Conservation (phyloP, 2,329 filamentous ascomycete genomes). For the Venturia pyrina region DNA sequence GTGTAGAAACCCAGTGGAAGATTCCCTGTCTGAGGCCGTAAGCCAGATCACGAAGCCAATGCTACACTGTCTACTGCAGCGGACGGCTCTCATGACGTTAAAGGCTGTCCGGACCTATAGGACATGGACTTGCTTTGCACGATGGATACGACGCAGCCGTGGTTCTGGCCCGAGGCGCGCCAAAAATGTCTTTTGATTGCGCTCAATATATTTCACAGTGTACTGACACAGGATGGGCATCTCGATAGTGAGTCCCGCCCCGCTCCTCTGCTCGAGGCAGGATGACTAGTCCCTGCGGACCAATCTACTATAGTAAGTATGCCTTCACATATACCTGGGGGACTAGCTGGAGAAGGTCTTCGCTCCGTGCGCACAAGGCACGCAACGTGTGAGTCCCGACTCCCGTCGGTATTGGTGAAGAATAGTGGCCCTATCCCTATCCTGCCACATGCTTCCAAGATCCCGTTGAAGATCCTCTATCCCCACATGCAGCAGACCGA, state of each 20-base stretch:
- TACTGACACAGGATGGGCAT: slow-evolving; percentile 1
- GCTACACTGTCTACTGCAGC: not conserved
- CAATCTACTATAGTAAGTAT: not conserved
- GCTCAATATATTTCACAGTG: not conserved
- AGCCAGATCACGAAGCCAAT: not conserved
- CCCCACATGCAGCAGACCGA: slow-evolving; percentile 1
- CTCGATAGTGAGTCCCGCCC: not conserved
- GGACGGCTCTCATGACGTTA: not conserved
- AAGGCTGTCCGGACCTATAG: not conserved
- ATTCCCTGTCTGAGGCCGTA: not conserved
- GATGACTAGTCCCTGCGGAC: not conserved
- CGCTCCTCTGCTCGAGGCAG: not conserved
- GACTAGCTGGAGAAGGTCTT: not conserved
- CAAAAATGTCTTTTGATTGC: slow-evolving; percentile 1
- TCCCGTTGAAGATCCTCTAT: not conserved
- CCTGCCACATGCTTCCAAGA: slow-evolving; percentile 3
- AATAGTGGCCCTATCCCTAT: not conserved
- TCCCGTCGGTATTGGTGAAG: not conserved
- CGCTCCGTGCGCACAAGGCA: not conserved
- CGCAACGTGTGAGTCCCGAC: not conserved
- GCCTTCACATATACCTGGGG: not conserved
- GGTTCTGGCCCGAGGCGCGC: not conserved
- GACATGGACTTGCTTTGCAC: not conserved
- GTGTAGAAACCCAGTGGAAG: not conserved
- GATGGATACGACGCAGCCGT: not conserved